Evolutionary conservation across 257 asterid species (phyloP), one percentile per base, ranked within the genome.

Genomic region (Capsicum rhomboideum): DNA sequence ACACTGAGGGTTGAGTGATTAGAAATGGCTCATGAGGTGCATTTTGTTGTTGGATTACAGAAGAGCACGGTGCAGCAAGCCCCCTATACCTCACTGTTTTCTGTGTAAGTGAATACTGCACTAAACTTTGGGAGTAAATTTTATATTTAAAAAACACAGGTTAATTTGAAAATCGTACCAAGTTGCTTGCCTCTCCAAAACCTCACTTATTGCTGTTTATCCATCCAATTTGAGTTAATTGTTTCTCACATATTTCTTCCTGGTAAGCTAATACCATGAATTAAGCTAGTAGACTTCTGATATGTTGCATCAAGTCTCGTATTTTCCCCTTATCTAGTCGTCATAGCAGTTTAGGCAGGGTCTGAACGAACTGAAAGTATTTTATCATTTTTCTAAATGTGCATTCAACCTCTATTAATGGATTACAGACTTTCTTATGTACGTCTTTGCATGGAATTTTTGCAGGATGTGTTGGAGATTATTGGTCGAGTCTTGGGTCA

Each of bases 401-500:
- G 82, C 64, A 50, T 28, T 77, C 17, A 8, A 49, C 63, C 82
- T 16, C 46, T 82, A 26, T 52, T 64, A 26, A 44, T 49, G 21
- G 34, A 66, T 68, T 67, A 50, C 13, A 8, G 10, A 79, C 29
- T 54, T 10, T 56, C 53, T 28, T 55, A 16, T 85, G 83, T 85
- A 31, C 52, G 37, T 69, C 72, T 52, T 59, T 55, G 42, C 8
- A 21, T 52, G 88, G 82, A 79, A 79, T 75, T 71, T 80, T 87
- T 83, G 87, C 92, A 94, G 97, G 98, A 93, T 88, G 98, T 92
- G 84, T 55, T 95, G 92, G 98, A 91, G 93, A 92, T 95, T 53
- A 82, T 53, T 54, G 89, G 93, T 16, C 86, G 87, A 86, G 77
- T 87, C 82, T 85, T 93, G 81, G 98, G 98, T 56, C 81, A 59